Evolutionary conservation across 1,284 basidiomycete species (phyloP).

Genomic region (Prillingera fragicola): DNA sequence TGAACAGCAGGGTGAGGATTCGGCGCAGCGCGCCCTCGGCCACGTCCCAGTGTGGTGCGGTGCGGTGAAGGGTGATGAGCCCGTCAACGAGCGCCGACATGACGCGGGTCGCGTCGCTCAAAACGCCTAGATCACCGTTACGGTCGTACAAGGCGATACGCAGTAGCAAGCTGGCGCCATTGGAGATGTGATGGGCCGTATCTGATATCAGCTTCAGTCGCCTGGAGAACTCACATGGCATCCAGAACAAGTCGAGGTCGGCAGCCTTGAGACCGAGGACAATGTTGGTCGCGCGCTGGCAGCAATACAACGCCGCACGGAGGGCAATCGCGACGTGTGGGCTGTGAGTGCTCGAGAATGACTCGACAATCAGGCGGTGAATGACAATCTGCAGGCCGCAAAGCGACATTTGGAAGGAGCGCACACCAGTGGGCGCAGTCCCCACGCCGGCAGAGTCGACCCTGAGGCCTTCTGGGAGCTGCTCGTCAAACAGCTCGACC

Average conservation of each 20-base stretch:
- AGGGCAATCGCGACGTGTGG: slow-evolving; percentile 11
- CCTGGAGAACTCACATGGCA: slow-evolving; percentile 25
- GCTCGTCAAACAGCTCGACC: slow-evolving; percentile 18
- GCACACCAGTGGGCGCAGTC: slow-evolving; percentile 20
- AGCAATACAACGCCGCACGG: slow-evolving; percentile 9
- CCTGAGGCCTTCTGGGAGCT: slow-evolving; percentile 10
- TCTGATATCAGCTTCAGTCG: slow-evolving; percentile 13
- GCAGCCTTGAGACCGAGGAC: slow-evolving; percentile 10
- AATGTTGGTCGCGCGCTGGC: slow-evolving; percentile 16
- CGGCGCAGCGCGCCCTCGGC: slow-evolving; percentile 27
- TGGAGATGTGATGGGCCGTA: slow-evolving; percentile 31
- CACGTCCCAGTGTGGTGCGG: slow-evolving; percentile 25
- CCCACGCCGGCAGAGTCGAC: neutral
- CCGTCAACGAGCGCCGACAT: slow-evolving; percentile 7
- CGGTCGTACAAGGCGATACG: slow-evolving; percentile 15
- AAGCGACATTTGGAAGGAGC: slow-evolving; percentile 29
- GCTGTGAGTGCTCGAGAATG: neutral
- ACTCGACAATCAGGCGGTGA: slow-evolving; percentile 22
- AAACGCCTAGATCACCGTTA: neutral
- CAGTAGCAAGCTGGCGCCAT: slow-evolving; percentile 24
- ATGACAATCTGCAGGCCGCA: slow-evolving; percentile 23
- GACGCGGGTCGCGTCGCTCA: neutral
- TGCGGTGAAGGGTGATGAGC: slow-evolving; percentile 4
- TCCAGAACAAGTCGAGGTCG: slow-evolving; percentile 28
- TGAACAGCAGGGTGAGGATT: slow-evolving; percentile 18